Evolutionary conservation across 345 rosid species (phyloP).

Genomic region (Lumnitzera littorea): DNA sequence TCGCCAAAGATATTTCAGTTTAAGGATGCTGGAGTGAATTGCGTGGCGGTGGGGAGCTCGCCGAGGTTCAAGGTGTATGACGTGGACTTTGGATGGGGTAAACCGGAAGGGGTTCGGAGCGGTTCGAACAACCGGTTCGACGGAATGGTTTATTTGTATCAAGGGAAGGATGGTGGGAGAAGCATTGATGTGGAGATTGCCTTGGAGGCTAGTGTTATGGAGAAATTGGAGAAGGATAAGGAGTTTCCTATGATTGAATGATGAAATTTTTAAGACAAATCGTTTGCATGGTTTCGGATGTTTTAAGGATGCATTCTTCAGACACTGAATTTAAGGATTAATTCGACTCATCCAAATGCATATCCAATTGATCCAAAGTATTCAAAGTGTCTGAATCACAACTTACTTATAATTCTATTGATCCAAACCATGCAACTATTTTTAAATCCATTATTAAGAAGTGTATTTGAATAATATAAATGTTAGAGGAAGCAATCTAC

Average conservation of each 20-base stretch:
- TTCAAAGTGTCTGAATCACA: too few relatives aligned
- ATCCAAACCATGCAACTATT: too few relatives aligned
- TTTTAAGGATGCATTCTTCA: too few relatives aligned
- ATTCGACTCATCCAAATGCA: too few relatives aligned
- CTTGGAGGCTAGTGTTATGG: constrained; percentile 62
- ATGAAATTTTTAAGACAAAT: too few relatives aligned
- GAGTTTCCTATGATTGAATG: constrained; percentile 39
- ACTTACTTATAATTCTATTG: too few relatives aligned
- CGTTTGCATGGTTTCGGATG: not conserved
- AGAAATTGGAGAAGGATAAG: constrained; percentile 58
- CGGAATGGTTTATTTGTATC: constrained; percentile 91
- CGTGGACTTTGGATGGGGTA: constrained; percentile 89
- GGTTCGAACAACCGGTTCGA: constrained; percentile 88
- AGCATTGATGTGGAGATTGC: constrained; percentile 88
- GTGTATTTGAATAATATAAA: too few relatives aligned
- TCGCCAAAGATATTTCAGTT: constrained; percentile 73
- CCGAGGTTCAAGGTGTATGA: constrained; percentile 89
- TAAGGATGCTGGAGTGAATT: constrained; percentile 84
- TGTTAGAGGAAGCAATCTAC: too few relatives aligned
- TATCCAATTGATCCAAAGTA: too few relatives aligned
- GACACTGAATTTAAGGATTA: too few relatives aligned
- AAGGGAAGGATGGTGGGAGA: constrained; percentile 72
- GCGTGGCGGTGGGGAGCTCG: constrained; percentile 91
- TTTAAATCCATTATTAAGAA: too few relatives aligned
- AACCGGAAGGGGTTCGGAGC: constrained; percentile 77